A percentile compares a stretch with the other conserved stretches of the same genome.
phyloP scores from a whole-genome alignment of 2,329 filamentous ascomycete genomes.

The Xylaria sp. region DNA sequence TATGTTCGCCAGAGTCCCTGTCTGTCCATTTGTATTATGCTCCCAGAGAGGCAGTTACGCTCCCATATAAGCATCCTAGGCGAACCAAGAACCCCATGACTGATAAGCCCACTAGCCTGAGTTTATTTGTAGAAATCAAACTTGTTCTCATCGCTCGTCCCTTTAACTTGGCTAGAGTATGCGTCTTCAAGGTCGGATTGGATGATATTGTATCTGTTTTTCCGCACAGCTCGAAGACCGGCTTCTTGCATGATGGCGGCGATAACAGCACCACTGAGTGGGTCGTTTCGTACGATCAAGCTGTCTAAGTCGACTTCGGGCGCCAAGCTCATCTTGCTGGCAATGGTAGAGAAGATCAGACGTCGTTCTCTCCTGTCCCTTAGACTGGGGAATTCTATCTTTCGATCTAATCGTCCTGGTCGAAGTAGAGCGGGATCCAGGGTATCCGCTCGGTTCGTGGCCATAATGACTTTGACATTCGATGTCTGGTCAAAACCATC shows the following conservation, averaged over 20 bases:
- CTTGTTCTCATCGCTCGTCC: conserved; percentile 71
- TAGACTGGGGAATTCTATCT: conserved; percentile 98
- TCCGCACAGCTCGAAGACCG: conserved; percentile 89
- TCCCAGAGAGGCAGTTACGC: not conserved
- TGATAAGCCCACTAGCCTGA: not conserved
- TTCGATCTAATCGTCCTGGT: conserved; percentile 93
- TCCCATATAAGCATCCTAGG: not conserved
- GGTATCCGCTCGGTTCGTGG: conserved; percentile 97
- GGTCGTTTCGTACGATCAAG: conserved; percentile 95
- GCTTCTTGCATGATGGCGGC: conserved; percentile 99
- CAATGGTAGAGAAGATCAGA: conserved; percentile 97
- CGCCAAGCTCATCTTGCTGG: conserved; percentile 94
- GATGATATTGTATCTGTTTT: conserved; percentile 99
- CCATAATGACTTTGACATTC: conserved; percentile 99
- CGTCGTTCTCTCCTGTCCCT: conserved; percentile 93
- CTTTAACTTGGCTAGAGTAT: conserved; percentile 97
- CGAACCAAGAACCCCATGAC: not conserved
- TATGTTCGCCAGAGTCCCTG: conserved; percentile 7
- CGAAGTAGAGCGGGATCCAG: conserved; percentile 94
- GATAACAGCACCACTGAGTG: conserved; percentile 93
- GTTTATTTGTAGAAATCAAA: conserved; percentile 92
- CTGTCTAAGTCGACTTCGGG: conserved; percentile 97
- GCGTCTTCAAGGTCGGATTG: conserved; percentile 96
- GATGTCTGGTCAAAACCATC: conserved; percentile 98
- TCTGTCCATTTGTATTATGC: not conserved